phyloP scores from a whole-genome alignment of 306 rosid species.

The Urtica urens region DNA sequence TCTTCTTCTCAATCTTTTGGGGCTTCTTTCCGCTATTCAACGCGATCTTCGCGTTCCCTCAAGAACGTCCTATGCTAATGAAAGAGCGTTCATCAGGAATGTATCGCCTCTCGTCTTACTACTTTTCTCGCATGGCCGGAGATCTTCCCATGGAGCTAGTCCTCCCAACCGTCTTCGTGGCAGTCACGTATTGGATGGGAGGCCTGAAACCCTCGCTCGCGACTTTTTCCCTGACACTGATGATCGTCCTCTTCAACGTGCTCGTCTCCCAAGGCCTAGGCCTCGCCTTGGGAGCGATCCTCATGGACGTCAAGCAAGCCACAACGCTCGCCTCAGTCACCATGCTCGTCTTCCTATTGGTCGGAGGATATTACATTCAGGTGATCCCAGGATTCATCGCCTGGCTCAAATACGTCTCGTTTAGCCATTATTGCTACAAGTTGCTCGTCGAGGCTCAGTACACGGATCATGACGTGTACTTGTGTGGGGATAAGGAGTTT shows the following conservation, averaged over 20 bases:
- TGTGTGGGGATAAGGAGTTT: slow-evolving; percentile 35
- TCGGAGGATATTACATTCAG: slow-evolving; percentile 84
- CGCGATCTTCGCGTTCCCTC: slow-evolving; percentile 72
- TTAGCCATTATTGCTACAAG: slow-evolving; percentile 67
- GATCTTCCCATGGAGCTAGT: slow-evolving; percentile 90
- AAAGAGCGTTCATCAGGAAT: slow-evolving; percentile 81
- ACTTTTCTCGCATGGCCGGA: slow-evolving; percentile 55
- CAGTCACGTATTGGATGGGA: slow-evolving; percentile 77
- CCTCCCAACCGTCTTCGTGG: slow-evolving; percentile 65
- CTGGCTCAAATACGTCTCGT: slow-evolving; percentile 77
- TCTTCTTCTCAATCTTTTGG: slow-evolving; percentile 92
- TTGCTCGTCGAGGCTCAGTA: slow-evolving; percentile 72
- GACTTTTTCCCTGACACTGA: slow-evolving; percentile 52
- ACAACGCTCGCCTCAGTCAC: slow-evolving; percentile 76
- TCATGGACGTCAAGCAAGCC: slow-evolving; percentile 79
- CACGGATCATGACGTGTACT: slow-evolving; percentile 42
- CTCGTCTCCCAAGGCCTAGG: slow-evolving; percentile 83
- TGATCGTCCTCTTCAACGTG: slow-evolving; percentile 59
- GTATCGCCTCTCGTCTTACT: slow-evolving; percentile 87
- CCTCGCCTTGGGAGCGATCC: slow-evolving; percentile 77
- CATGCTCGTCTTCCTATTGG: slow-evolving; percentile 69
- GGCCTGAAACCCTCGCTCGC: slow-evolving; percentile 64
- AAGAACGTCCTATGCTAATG: slow-evolving; percentile 66
- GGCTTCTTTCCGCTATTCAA: slow-evolving; percentile 81
- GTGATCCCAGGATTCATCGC: slow-evolving; percentile 63